Conservation (phyloP, 2,329 filamentous ascomycete genomes). For the Colletotrichum spinosum region DNA sequence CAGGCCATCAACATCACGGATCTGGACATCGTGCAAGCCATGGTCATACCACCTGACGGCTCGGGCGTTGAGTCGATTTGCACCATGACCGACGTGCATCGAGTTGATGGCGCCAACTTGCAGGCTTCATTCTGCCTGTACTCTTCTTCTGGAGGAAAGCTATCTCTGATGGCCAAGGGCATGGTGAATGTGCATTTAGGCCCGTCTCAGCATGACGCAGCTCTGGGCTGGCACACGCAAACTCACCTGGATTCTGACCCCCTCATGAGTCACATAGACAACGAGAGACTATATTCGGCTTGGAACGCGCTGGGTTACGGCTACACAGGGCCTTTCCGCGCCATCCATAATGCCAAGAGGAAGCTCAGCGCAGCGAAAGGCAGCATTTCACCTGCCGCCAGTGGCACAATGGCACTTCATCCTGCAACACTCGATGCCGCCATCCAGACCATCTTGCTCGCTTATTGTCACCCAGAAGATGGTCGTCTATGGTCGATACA, state of each 20-base stretch:
- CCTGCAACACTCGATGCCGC: slow-evolving; percentile 47
- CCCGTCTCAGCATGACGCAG: too few species aligned
- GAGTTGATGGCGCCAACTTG: neutral
- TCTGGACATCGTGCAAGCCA: neutral
- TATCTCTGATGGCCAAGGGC: neutral
- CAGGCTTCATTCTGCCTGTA: neutral
- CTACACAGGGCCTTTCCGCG: slow-evolving; percentile 2
- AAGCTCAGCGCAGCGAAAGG: neutral
- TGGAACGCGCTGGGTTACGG: neutral
- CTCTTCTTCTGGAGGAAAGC: neutral
- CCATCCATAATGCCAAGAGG: neutral
- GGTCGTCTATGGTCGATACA: slow-evolving; percentile 45
- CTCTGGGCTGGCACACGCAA: too few species aligned
- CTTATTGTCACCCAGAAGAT: slow-evolving; percentile 47
- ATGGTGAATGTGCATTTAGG: neutral
- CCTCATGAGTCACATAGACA: neutral
- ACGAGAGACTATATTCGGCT: neutral
- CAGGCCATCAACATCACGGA: neutral
- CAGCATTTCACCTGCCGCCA: neutral
- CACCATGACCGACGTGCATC: slow-evolving; percentile 6
- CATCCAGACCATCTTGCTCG: slow-evolving; percentile 48
- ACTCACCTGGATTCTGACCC: neutral
- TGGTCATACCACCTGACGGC: neutral
- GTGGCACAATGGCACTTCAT: slow-evolving; percentile 43
- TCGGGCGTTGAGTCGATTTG: neutral